Evolutionary conservation across 2,329 filamentous ascomycete genomes (phyloP), one percentile per base, ranked within the genome.

Genomic region (Nakataea oryzae): DNA sequence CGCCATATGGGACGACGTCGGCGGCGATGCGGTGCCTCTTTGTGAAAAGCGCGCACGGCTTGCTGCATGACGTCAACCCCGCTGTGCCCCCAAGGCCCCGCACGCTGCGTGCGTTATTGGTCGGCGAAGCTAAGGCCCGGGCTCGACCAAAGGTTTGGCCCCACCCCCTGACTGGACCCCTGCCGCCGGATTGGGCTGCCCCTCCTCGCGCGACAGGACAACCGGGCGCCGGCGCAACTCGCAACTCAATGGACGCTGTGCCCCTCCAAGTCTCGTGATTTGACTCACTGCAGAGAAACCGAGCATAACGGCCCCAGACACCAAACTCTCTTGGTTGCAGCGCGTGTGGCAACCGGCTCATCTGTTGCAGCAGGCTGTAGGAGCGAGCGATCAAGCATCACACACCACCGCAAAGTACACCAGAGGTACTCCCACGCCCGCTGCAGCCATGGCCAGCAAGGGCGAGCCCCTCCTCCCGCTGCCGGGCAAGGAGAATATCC

Each of bases 401-500:
- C 6, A 41, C 11, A 50, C 21, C 41, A 13, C 21, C 17, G 41
- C 41, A 50, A 50, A 50, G 21, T 17, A n/a, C 41, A 50, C 41
- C 11, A 50, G 41, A 50, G 41, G 41, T 13, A 50, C 8, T n/a
- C 24, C 21, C 41, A 50, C 21, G 41, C 41, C 7, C 41, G 21
- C 21, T n/a, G 41, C 24, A 50, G 47, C 41, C 58, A 60, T 60
- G 58, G 58, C 58, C 54, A n/a, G 17, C 41, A 28, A 60, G 14
- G 28, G 58, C 57, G 41, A 58, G 57, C 57, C 57, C 27, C 50
- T 50, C 47, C 47, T 61, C 9, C 59, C 59, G 27, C 59, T 30
- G 26, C 47, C 50, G 21, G 50, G 50, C 59, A 28, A 61, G 50
- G 59, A 87, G 70, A 97, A 96, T 75, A 85, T 96, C 68, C 83